Base-by-base conservation (phyloP, 73 alveolate genomes). In the Paramecium primaurelia region DNA sequence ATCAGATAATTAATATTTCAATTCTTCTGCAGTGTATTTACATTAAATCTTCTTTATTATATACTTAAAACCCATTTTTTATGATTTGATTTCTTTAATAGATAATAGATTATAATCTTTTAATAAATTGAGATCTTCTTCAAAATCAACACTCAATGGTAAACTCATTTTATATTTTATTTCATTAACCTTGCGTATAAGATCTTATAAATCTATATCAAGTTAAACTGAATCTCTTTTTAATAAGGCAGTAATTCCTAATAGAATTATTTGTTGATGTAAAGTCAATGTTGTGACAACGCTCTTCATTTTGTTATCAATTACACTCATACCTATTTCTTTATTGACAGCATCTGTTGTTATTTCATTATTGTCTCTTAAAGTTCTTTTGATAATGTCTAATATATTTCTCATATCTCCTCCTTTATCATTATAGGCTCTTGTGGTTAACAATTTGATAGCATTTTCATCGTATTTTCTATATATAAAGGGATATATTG, bases 351-450 rank as follows among this genome's bases (percentile, higher is more conserved):
- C 40, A 9, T 77, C 89, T 44, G 26, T 77, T 8, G 89, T 77
- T 20, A 80, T 38, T 44, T 22, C 51, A 8, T 80, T 12, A 3
- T 4, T 45, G 22, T 80, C n/a, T 47, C 91, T 22, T 11, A 47
- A 22, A n/a, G 26, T 14, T 42, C 49, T 45, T 44, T 80, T 80
- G 28, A 32, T 7, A 9, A 44, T 45, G 25, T 45, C 91, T 34
- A 7, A 7, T 1, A 80, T 28, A 80, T 80, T 80, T 26, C 77
- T 80, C 77, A 80, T 80, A 20, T 45, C 91, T 6, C 91, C 77
- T 8, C 91, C 91, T 16, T 80, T 80, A 2, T 80, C 91, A 80
- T 40, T 47, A 45, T 42, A 80, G 16, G 75, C 91, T 47, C 34
- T 38, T 3, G 18, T 44, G 2, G 75, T 26, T 3, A 44, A 54